Evolutionary conservation across 768 basidiomycete genomes (phyloP), one percentile per base, ranked within the genome.

Genomic region (Suillus lakei): DNA sequence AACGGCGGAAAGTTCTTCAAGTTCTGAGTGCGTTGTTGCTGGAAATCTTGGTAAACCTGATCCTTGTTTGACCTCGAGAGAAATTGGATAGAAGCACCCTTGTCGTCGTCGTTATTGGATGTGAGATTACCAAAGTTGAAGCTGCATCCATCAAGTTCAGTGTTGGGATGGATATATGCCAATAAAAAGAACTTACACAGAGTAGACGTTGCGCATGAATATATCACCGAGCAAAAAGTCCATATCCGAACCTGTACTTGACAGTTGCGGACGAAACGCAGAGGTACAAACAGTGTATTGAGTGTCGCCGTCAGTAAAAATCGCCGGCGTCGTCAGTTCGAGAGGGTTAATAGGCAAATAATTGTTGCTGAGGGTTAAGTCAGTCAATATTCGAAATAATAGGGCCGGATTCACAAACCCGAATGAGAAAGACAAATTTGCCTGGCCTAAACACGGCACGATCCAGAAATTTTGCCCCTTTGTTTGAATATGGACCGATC

Each of bases 131-230:
- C 83, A 69, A 84, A 84, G 63, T 84, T 78, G 73, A 78, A 83
- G 4, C 82, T 82, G 46, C 0, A 26, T 34, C n/a, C 44, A 5
- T 44, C 16, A 50, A 26, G 48, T 28, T 58, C 26, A 13, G 23
- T 6, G n/a, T 16, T 9, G 43, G 23, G 5, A 36, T 36, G 30
- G 9, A 36, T 63, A 30, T 5, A 23, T 13, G 8, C 3, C 1
- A 21, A 30, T 1, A 7, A 1, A 10, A 13, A 32, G 15, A 13
- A 64, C 81, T 5, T 72, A 83, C 82, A 82, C 78, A 0, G 79
- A 73, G 62, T 84, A 83, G 30, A 82, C 79, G 61, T 84, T 84
- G 39, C 83, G 80, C 69, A 84, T 76, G 71, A 83, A 83, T 5
- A 79, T 73, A 65, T 81, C 81, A 2, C 83, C 83, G 46, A 83